These are phyloP conservation scores for Solanum habrochaites DNA, from an alignment of 257 asterid species.

Conservation along the genomic window DNA sequence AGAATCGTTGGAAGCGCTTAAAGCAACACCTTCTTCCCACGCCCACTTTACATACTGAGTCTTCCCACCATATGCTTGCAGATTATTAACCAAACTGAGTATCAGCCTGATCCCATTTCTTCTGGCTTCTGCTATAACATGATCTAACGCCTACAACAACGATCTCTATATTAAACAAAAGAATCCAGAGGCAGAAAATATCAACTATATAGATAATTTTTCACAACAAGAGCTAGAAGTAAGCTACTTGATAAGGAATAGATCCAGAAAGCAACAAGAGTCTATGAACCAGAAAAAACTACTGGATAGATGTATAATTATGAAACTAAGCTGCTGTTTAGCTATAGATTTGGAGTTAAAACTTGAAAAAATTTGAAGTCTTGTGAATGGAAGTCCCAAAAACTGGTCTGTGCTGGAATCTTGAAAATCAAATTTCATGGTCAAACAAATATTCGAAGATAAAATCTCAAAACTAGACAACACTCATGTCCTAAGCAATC, in stretches of 20 bases:
- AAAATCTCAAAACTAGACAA: background rate
- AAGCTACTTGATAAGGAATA: background rate
- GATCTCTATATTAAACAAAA: background rate
- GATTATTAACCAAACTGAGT: constrained; percentile 77
- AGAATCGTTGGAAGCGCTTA: constrained; percentile 94
- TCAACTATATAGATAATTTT: background rate
- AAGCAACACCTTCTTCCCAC: constrained; percentile 93
- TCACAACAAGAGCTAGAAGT: background rate
- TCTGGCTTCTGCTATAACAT: constrained; percentile 85
- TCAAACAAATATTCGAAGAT: background rate
- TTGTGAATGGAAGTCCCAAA: background rate
- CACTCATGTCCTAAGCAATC: background rate
- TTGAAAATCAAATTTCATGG: background rate
- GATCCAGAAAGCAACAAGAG: background rate
- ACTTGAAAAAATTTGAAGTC: background rate
- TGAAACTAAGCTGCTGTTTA: background rate
- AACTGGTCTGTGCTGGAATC: background rate
- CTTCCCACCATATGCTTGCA: constrained; percentile 96
- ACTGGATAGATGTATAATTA: background rate
- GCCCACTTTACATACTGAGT: constrained; percentile 99
- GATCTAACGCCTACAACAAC: constrained; percentile 65
- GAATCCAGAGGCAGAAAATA: background rate
- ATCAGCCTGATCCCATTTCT: constrained; percentile 63
- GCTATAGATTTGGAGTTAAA: background rate
- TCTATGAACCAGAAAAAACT: background rate